A percentile compares a stretch with the other conserved stretches of the same genome.
phyloP scores from a whole-genome alignment of 2,329 filamentous ascomycete genomes.

The Aspergillus viridinutans region DNA sequence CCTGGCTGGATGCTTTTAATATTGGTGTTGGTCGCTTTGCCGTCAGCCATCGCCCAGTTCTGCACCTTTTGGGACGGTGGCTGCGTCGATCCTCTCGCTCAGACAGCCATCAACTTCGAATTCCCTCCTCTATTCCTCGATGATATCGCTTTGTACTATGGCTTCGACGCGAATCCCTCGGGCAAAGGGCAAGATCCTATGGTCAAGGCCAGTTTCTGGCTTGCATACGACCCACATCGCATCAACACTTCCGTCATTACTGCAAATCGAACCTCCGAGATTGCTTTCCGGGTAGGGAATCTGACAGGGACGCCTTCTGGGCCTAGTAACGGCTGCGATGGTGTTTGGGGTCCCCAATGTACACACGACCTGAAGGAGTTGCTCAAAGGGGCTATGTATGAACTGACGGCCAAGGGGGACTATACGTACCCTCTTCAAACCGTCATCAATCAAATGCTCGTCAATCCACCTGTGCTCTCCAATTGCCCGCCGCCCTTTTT shows the following conservation, averaged over 20 bases:
- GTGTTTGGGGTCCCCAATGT: constrained; percentile 33
- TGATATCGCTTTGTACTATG: constrained; percentile 32
- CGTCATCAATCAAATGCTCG: constrained; percentile 26
- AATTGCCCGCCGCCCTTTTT: constrained; percentile 30
- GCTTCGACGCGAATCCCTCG: constrained; percentile 29
- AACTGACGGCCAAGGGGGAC: constrained; percentile 21
- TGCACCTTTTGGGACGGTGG: constrained; percentile 33
- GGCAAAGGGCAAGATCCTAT: constrained; percentile 31
- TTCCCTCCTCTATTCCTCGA: constrained; percentile 33
- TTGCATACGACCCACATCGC: constrained; percentile 27
- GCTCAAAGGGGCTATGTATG: constrained; percentile 25
- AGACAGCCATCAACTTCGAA: constrained; percentile 30
- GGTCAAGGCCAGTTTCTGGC: constrained; percentile 36
- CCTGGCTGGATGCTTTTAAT: constrained; percentile 16
- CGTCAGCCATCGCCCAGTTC: constrained; percentile 24
- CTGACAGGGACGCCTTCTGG: constrained; percentile 32
- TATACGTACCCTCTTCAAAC: constrained; percentile 29
- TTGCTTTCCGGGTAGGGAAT: constrained; percentile 35
- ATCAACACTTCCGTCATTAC: constrained; percentile 25
- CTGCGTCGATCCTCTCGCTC: constrained; percentile 37
- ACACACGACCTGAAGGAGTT: constrained; percentile 27
- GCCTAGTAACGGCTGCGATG: constrained; percentile 35
- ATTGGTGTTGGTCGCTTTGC: constrained; percentile 18
- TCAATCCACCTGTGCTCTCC: constrained; percentile 16
- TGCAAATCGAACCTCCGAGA: constrained; percentile 34